Evolutionary conservation across 1,284 basidiomycete species (phyloP), one percentile per base, ranked within the genome.

Genomic region (Rhodotorula sp.): DNA sequence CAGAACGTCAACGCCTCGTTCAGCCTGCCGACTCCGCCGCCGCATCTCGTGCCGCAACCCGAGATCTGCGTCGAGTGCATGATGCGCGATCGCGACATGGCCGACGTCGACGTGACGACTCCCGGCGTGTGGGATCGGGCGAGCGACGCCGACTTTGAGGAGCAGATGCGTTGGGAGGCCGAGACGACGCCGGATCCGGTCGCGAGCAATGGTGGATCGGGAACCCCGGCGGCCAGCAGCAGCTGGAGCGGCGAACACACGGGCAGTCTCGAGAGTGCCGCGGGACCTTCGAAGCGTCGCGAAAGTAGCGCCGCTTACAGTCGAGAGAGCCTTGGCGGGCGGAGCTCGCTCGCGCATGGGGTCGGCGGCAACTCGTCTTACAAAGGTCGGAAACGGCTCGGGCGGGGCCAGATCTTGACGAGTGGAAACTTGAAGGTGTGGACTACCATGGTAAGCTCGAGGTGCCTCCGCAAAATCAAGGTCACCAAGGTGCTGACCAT

Each of bases 41-140:
- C 74, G 14, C 74, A 76, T 56, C 61, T 76, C 15, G 57, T 71
- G n/a, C 78, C 78, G 14, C 80, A 79, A 62, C 83, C 83, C 61
- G 94, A 97, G 81, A 84, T 98, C 57, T 99, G 95, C 79, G 85
- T 98, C 61, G 95, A 99, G 83, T 99, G 95, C 81, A 92, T 97
- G 78, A 99, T 99, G 95, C 89, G 95, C 57, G 95, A 99, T 83
- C 89, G 95, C 79, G 95, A 99, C 80, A 93, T 99, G 90, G 93
- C 91, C 49, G 95, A 97, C 81, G 92, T 99, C 43, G 86, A 90
- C 79, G 95, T 97, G 31, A 86, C 89, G 3, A 88, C 89, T 45
- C 87, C 89, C 7, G 92, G 93, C 1, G 85, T 91, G 21, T 99
- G 95, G 95, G 93, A 92, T 1, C 85, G 97, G 50, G 89, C 90